Conservation (phyloP, 2,329 filamentous ascomycete species). For the Chaetomium globosum region DNA sequence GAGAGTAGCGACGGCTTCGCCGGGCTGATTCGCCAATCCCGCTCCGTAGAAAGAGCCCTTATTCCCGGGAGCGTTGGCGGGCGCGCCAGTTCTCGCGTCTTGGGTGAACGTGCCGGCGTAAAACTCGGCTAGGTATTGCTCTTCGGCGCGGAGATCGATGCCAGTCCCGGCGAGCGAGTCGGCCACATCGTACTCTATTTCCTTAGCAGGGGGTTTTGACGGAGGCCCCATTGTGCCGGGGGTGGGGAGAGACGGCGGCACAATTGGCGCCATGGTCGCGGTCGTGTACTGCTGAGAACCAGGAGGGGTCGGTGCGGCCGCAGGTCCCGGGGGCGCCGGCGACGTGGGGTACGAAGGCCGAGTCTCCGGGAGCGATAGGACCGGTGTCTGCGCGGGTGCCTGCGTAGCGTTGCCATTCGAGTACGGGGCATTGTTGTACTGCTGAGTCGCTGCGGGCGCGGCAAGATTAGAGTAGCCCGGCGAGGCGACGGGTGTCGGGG, state of each 20-base stretch:
- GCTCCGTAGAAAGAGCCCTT: slow-evolving; percentile 65
- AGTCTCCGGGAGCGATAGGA: slow-evolving; percentile 31
- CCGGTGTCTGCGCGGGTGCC: slow-evolving; percentile 23
- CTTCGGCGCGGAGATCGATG: slow-evolving; percentile 84
- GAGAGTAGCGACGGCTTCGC: slow-evolving; percentile 49
- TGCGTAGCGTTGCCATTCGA: slow-evolving; percentile 35
- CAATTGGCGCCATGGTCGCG: slow-evolving; percentile 36
- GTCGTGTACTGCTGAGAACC: slow-evolving; percentile 35
- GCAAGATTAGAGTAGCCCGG: slow-evolving; percentile 45
- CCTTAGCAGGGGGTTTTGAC: slow-evolving; percentile 64
- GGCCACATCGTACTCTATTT: slow-evolving; percentile 71
- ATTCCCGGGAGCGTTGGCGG: slow-evolving; percentile 57
- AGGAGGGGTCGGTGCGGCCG: slow-evolving; percentile 23
- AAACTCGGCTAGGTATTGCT: slow-evolving; percentile 74
- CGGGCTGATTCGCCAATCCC: slow-evolving; percentile 66
- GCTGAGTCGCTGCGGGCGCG: slow-evolving; percentile 36
- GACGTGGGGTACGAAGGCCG: slow-evolving; percentile 28
- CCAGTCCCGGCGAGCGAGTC: slow-evolving; percentile 84
- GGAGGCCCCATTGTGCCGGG: slow-evolving; percentile 58
- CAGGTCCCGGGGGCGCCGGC: slow-evolving; percentile 17
- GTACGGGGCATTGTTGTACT: slow-evolving; percentile 30
- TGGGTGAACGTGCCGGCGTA: slow-evolving; percentile 53
- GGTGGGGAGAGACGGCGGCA: slow-evolving; percentile 27
- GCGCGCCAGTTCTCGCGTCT: slow-evolving; percentile 57
- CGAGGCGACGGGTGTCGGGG: slow-evolving; percentile 39